Conservation (phyloP, 2,329 filamentous ascomycete species). For the Diplocarpon rosae region DNA sequence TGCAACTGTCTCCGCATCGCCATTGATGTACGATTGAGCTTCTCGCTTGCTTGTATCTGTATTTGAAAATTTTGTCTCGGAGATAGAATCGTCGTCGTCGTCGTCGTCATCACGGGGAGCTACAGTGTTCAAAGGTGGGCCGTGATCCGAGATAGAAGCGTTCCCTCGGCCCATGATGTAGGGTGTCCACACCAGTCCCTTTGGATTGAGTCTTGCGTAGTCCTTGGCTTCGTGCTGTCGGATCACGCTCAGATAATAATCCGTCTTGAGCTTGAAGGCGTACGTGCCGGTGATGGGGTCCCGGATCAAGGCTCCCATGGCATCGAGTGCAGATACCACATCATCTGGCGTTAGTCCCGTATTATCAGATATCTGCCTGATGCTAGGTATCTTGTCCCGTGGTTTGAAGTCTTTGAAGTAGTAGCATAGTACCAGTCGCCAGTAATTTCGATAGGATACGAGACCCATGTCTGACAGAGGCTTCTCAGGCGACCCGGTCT, state of each 20-base stretch:
- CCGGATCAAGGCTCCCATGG: conserved; percentile 75
- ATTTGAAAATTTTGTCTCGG: conserved; percentile 10
- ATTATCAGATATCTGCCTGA: conserved; percentile 66
- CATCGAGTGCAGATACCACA: conserved; percentile 87
- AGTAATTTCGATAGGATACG: conserved; percentile 95
- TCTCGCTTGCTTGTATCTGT: conserved; percentile 17
- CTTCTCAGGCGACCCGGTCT: conserved; percentile 94
- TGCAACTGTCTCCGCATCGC: conserved; percentile 18
- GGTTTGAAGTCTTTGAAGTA: conserved; percentile 59
- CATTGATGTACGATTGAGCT: conserved; percentile 18
- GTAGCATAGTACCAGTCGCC: conserved; percentile 79
- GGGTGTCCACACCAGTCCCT: conserved; percentile 83
- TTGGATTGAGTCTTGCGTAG: conserved; percentile 73
- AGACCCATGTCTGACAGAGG: conserved; percentile 95
- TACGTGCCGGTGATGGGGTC: conserved; percentile 85
- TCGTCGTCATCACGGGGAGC: conserved; percentile 53
- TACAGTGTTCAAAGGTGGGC: conserved; percentile 71
- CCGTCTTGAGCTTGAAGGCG: conserved; percentile 75
- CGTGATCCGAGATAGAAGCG: conserved; percentile 71
- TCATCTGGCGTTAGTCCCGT: conserved; percentile 96
- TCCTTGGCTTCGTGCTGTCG: conserved; percentile 81
- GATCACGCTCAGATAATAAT: conserved; percentile 80
- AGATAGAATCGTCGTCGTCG: conserved; percentile 8
- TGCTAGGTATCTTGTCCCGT: conserved; percentile 41
- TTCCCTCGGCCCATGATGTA: conserved; percentile 91